Evolutionary conservation across 2,329 filamentous ascomycete species (phyloP).

Genomic region (Diaporthe batatas): DNA sequence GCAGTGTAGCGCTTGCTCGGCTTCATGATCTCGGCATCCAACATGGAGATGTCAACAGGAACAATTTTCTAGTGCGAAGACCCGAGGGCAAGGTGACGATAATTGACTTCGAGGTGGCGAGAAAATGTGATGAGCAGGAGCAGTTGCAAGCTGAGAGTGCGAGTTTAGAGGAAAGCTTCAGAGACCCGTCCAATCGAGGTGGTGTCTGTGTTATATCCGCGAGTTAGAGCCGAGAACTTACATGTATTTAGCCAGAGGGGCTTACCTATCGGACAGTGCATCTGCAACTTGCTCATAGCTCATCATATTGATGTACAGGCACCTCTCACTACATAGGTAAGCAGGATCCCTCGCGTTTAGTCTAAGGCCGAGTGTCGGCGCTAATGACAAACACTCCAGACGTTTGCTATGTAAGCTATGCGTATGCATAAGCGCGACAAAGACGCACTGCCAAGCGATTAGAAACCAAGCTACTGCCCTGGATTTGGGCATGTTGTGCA

Average conservation of each 20-base stretch:
- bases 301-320: too few relatives aligned
- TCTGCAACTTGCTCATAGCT: too few relatives aligned
- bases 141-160: not conserved
- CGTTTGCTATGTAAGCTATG: not conserved
- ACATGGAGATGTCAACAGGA: slow-evolving; percentile 9
- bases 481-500: not conserved
- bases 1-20: not conserved
- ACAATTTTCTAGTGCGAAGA: not conserved
- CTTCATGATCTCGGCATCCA: not conserved
- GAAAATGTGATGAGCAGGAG: slow-evolving; percentile 1
- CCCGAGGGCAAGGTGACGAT: not conserved
- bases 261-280: too few relatives aligned
- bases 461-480: not conserved
- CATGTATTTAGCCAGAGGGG: not conserved
- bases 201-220: not conserved
- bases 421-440: not conserved
- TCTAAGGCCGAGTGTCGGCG: slow-evolving; percentile 10
- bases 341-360: slow-evolving; percentile 1
- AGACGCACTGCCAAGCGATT: not conserved
- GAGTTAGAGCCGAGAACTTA: not conserved
- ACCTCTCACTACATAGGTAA: not conserved
- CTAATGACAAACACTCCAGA: slow-evolving; percentile 10
- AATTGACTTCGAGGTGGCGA: slow-evolving; percentile 1
- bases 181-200: not conserved
- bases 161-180: slow-evolving; percentile 3